Percentiles rank a stretch among this genome's conserved stretches.
These are phyloP conservation scores for Kwoniella sp. DNA, from an alignment of 768 basidiomycete species.

Conservation along the genomic window DNA sequence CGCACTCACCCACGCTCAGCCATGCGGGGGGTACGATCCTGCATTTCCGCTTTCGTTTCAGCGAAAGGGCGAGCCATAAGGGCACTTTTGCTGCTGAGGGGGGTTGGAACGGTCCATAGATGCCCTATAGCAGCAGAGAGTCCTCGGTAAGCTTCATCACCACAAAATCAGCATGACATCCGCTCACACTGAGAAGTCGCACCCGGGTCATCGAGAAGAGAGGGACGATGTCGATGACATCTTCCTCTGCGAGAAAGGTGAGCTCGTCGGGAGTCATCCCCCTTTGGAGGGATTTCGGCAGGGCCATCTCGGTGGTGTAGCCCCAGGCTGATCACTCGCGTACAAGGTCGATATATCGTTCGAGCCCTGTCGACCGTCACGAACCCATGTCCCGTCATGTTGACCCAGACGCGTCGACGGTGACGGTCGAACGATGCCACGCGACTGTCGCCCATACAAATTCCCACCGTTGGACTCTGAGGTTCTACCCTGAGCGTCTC, in stretches of 20 bases:
- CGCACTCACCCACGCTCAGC: constrained; percentile 71
- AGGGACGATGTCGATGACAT: constrained; percentile 79
- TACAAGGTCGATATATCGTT: too few relatives aligned
- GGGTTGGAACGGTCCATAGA: constrained; percentile 86
- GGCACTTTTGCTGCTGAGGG: constrained; percentile 82
- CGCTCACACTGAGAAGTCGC: constrained; percentile 76
- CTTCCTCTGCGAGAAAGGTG: constrained; percentile 79
- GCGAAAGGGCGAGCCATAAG: constrained; percentile 89
- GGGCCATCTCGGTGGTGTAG: constrained; percentile 71
- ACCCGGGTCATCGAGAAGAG: constrained; percentile 85
- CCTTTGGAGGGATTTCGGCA: constrained; percentile 65
- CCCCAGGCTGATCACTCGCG: too few relatives aligned
- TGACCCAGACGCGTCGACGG: too few relatives aligned
- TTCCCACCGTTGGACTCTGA: too few relatives aligned
- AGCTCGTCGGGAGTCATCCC: constrained; percentile 80
- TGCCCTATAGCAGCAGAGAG: constrained; percentile 59
- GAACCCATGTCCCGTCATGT: too few relatives aligned
- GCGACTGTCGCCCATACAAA: too few relatives aligned
- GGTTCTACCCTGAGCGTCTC: too few relatives aligned
- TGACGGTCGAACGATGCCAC: too few relatives aligned
- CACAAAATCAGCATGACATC: neutral
- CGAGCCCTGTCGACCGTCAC: too few relatives aligned
- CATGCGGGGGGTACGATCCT: constrained; percentile 85
- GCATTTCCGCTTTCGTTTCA: constrained; percentile 92
- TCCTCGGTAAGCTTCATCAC: neutral